Evolutionary conservation across 371 early-diverging fungal species (phyloP).

Genomic region (Mortierella sp.): DNA sequence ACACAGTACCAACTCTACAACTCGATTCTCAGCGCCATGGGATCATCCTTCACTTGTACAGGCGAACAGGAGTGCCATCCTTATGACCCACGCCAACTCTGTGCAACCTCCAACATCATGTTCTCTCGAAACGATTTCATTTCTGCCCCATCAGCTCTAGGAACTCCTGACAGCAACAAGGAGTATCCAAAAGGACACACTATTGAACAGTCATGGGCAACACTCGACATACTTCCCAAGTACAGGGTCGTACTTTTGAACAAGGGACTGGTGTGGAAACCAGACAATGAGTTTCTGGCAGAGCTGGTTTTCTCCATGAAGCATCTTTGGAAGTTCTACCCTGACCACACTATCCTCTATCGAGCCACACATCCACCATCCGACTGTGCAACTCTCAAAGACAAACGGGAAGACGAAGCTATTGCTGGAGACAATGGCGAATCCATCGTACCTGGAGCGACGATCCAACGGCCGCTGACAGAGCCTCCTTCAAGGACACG

Average conservation of each 20-base stretch:
- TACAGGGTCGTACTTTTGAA: slow-evolving; percentile 65
- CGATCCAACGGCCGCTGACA: slow-evolving; percentile 19
- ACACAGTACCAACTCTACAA: slow-evolving; percentile 69
- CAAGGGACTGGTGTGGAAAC: slow-evolving; percentile 56
- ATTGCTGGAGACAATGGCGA: slow-evolving; percentile 14
- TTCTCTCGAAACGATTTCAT: slow-evolving; percentile 67
- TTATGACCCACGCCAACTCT: slow-evolving; percentile 19
- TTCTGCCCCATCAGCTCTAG: slow-evolving; percentile 54
- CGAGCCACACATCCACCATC: slow-evolving; percentile 55
- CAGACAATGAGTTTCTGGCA: slow-evolving; percentile 58
- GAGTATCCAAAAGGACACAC: slow-evolving; percentile 56
- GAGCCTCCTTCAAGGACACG: slow-evolving; percentile 3
- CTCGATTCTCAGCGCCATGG: slow-evolving; percentile 58
- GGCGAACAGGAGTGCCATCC: slow-evolving; percentile 65
- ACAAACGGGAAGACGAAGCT: slow-evolving; percentile 35
- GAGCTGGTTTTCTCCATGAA: slow-evolving; percentile 60
- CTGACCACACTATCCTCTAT: slow-evolving; percentile 63
- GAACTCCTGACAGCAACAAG: slow-evolving; percentile 42
- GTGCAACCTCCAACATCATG: slow-evolving; percentile 48
- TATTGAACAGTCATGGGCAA: slow-evolving; percentile 64
- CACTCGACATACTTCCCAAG: slow-evolving; percentile 46
- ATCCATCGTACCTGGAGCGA: slow-evolving; percentile 22
- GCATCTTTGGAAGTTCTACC: slow-evolving; percentile 55
- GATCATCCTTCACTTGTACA: slow-evolving; percentile 62
- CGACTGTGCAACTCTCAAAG: slow-evolving; percentile 28